These are phyloP conservation scores for Raffaelea albimanens DNA, from an alignment of 2,329 filamentous ascomycete genomes.

Conservation along the genomic window DNA sequence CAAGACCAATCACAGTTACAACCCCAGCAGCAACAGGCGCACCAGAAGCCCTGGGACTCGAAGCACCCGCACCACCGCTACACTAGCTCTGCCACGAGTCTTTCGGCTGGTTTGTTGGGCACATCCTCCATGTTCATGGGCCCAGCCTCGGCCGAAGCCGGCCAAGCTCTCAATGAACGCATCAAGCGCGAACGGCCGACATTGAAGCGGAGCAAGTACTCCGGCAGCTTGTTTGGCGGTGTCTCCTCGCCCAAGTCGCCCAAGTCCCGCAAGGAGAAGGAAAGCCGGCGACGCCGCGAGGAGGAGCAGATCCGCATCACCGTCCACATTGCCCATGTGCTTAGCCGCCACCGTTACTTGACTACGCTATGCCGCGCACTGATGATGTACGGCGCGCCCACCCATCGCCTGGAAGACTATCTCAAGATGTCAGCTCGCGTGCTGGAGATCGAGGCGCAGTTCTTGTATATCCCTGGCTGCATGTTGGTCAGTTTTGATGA, in stretches of 20 bases:
- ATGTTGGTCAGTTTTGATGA: constrained; percentile 94
- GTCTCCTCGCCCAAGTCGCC: not conserved
- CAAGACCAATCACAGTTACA: constrained; percentile 26
- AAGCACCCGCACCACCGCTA: constrained; percentile 8
- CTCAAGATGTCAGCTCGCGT: constrained; percentile 85
- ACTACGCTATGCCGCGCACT: constrained; percentile 75
- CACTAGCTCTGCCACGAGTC: constrained; percentile 20
- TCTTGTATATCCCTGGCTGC: constrained; percentile 80
- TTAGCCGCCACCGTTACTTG: constrained; percentile 74
- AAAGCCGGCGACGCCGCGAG: constrained; percentile 13
- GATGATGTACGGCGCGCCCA: constrained; percentile 86
- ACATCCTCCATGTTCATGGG: constrained; percentile 43
- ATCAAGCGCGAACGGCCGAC: constrained; percentile 25
- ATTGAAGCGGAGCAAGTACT: constrained; percentile 12
- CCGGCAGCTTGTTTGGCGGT: constrained; percentile 8
- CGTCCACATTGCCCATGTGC: constrained; percentile 54
- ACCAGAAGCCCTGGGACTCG: constrained; percentile 7
- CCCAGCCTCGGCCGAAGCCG: constrained; percentile 32
- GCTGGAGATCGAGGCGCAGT: constrained; percentile 80
- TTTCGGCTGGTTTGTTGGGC: constrained; percentile 40
- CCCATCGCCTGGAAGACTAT: constrained; percentile 85
- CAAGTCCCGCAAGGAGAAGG: constrained; percentile 11
- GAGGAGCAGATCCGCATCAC: constrained; percentile 34
- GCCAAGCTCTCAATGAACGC: constrained; percentile 34
- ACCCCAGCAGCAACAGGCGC: not conserved